These are phyloP conservation scores for Arachnopeziza araneosa DNA, from an alignment of 2,329 filamentous ascomycete genomes.

Conservation along the genomic window DNA sequence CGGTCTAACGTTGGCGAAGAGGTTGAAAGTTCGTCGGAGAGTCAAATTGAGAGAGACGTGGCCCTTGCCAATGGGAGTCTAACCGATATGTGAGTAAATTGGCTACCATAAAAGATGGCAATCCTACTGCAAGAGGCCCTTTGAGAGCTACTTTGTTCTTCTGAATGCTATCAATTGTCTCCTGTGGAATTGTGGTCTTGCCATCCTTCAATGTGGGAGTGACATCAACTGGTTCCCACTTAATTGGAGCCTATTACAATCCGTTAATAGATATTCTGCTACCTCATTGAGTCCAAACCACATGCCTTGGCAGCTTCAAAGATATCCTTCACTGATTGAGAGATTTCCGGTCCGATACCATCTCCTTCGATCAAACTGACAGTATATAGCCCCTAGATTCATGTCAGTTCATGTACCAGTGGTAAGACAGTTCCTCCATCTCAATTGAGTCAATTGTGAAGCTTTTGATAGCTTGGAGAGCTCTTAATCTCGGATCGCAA, in stretches of 20 bases:
- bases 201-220: conserved; percentile 90
- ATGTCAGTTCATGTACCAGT: conserved; percentile 16
- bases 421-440: conserved; percentile 3
- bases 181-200: conserved; percentile 90
- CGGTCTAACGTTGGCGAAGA: conserved; percentile 97
- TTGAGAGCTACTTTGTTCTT: conserved; percentile 97
- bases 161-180: conserved; percentile 87
- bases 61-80: conserved; percentile 96
- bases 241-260: conserved; percentile 66
- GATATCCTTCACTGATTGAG: conserved; percentile 97
- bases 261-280: conserved; percentile 16
- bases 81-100: conserved; percentile 8
- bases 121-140: conserved; percentile 85
- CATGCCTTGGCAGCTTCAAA: conserved; percentile 88
- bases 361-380: conserved; percentile 98
- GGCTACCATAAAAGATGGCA: conserved; percentile 12
- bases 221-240: conserved; percentile 97
- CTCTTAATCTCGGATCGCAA: conserved; percentile 26
- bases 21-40: conserved; percentile 97
- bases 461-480: conserved; percentile 11
- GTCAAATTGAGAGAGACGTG: conserved; percentile 99
- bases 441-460: conserved; percentile 22
- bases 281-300: conserved; percentile 1
- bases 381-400: conserved; percentile 77
- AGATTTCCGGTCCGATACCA: conserved; percentile 96